phyloP scores from a whole-genome alignment of 139 green algal genomes.

The Ettlia oleoabundans region DNA sequence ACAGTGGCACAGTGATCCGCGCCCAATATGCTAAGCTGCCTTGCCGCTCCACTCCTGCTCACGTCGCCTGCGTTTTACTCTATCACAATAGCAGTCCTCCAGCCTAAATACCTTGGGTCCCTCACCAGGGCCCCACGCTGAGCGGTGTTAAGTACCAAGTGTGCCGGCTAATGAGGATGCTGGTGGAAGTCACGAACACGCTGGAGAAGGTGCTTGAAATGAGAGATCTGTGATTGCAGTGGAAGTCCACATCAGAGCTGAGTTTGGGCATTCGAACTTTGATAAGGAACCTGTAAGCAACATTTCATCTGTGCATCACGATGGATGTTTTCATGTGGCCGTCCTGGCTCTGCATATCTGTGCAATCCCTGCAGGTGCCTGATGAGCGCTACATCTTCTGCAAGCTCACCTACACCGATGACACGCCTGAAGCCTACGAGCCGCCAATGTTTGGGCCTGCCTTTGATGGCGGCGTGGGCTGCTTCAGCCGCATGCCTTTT shows the following conservation, averaged over 20 bases:
- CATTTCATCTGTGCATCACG: no score
- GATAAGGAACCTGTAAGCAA: no score
- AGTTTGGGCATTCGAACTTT: no score
- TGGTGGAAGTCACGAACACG: constrained; percentile 77
- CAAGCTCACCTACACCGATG: constrained; percentile 79
- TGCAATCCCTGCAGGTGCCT: constrained; percentile 30
- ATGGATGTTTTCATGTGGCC: no score
- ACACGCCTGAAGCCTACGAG: constrained; percentile 83
- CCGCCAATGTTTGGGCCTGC: constrained; percentile 70
- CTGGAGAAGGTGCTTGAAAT: constrained; percentile 57
- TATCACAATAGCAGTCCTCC: no score
- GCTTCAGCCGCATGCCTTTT: constrained; percentile 71
- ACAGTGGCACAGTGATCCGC: no score
- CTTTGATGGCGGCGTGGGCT: constrained; percentile 38
- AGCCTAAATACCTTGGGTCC: no score
- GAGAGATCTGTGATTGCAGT: no score
- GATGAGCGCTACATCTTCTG: constrained; percentile 82
- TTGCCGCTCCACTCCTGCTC: no score
- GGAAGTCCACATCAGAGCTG: no score
- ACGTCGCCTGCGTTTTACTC: no score
- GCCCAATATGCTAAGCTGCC: not conserved
- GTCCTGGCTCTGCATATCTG: no score
- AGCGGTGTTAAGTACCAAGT: constrained; percentile 68
- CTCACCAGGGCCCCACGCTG: constrained; percentile 20
- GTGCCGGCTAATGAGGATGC: constrained; percentile 75